Base-by-base conservation (phyloP, 2,329 filamentous ascomycete genomes). In the Thielaviopsis ethacetica region DNA sequence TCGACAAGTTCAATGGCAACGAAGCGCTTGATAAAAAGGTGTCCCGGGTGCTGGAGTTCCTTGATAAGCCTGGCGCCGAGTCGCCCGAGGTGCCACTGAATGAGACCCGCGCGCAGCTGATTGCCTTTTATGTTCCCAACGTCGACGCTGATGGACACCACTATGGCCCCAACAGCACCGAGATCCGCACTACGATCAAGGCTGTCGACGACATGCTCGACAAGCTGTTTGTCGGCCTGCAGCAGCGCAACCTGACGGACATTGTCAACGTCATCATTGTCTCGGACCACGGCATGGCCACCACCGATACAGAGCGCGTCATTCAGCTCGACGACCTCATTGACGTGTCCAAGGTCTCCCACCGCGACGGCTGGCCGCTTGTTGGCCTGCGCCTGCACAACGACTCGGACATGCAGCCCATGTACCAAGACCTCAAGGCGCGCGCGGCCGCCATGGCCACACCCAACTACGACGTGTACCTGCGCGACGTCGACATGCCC, bases 271-370 rank as follows among this genome's bases (percentile, higher is more conserved):
- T 98, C 7, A 83, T 98, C 38, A 79, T 98, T n/a, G 91, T 98
- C 2, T 96, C 90, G 0, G 93, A 98, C 68, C 93, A 98, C 68
- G 93, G 93, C 56, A 98, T 98, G 93, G 93, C 93, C 1, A 95
- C 90, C 0, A 97, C 93, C 0, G 87, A 91, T 61, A 81, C 80
- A 0, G 77, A 83, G 19, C 81, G 93, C 12, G 75, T 97, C 53
- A 79, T 97, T 26, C 93, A 97, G 70, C 76, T 97, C 2, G 93
- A 98, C 63, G 89, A 96, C 66, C 72, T 97, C 3, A 76, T 97
- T 53, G 88, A 96, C 68, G 77, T 86, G 5, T 74, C 73, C 54
- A 79, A 89, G 65, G 83, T 97, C 52, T 85, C 86, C 61, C 89
- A 93, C 68, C 85, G 83, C 26, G 93, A 98, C 65, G 93, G 93